Evolutionary conservation across 371 early-diverging fungal species (phyloP), one percentile per base, ranked within the genome.

Genomic region (Circinella umbellata): DNA sequence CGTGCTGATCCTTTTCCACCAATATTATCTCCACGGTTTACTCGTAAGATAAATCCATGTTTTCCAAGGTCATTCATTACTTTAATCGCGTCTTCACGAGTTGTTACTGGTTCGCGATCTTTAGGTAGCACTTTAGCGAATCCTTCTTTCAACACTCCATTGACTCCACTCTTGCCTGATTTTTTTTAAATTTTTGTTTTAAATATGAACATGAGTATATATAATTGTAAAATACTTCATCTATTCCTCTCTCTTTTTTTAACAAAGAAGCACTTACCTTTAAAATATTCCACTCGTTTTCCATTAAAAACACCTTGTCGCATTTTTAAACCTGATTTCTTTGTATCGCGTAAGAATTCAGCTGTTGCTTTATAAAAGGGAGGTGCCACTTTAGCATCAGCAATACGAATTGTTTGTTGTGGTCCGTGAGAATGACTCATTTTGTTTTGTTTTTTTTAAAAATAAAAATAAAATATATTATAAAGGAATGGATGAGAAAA

Each of bases 231-330:
- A n/a, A 14, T 51, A n/a, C n/a, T 27, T 27, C 27, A 27, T 27
- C 51, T 51, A 5, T 14, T 59, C 11, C 48, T 62, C 61, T 37
- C 39, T 66, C 39, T 14, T 62, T 62, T 69, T 54, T 35, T n/a
- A n/a, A n/a, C n/a, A n/a, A n/a, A n/a, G n/a, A n/a, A n/a, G n/a
- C n/a, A n/a, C 51, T 71, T 82, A 90, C 95, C 97, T 80, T 96
- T 95, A 76, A 97, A 97, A 81, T 92, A 98, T 47, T 94, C 92
- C 8, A 97, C 94, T 60, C 98, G 85, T 51, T 91, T 89, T 37
- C 97, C 99, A 73, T 95, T 93, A 46, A 98, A 84, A 48, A 95
- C 89, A 67, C 98, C 98, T 74, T 93, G 90, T 72, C 95, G 86
- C 53, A 90, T 80, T 74, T 91, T 92, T 61, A 97, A 75, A 27